These are phyloP conservation scores for Hydrangea macrophylla DNA, from an alignment of 148 eudicot species.

Conservation along the genomic window DNA sequence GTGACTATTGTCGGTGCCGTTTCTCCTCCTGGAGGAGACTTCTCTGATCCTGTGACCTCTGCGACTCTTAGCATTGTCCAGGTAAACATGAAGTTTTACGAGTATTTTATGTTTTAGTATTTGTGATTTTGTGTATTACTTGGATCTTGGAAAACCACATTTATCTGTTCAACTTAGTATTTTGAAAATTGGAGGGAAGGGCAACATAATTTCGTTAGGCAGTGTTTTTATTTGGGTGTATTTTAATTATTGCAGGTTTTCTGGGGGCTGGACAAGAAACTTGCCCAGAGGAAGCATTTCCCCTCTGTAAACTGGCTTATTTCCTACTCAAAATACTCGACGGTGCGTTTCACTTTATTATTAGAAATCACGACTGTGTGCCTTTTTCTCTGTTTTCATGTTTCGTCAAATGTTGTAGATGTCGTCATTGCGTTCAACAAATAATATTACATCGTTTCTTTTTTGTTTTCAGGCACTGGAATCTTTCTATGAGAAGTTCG, in stretches of 20 bases:
- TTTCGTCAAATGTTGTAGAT: neutral
- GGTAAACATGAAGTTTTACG: slow-evolving; percentile 37
- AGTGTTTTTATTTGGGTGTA: neutral
- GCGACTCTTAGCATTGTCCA: slow-evolving; percentile 98
- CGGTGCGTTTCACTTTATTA: slow-evolving; percentile 39
- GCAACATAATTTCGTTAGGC: neutral
- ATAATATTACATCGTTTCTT: neutral
- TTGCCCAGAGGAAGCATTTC: slow-evolving; percentile 98
- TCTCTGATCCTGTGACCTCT: slow-evolving; percentile 99
- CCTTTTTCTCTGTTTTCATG: neutral
- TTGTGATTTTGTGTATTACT: too few species aligned
- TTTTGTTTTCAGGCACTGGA: slow-evolving; percentile 70
- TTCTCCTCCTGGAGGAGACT: slow-evolving; percentile 99
- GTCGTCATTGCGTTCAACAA: neutral
- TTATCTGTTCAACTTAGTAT: slow-evolving; percentile 1
- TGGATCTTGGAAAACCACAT: too few species aligned
- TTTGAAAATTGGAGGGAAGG: neutral
- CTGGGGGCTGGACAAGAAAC: slow-evolving; percentile 98
- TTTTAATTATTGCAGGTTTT: slow-evolving; percentile 59
- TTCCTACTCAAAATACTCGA: slow-evolving; percentile 93
- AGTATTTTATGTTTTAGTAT: neutral
- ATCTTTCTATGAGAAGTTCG: slow-evolving; percentile 81
- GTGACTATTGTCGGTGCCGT: slow-evolving; percentile 99
- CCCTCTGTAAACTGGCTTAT: slow-evolving; percentile 99
- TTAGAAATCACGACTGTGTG: neutral